Evolutionary conservation across 1,139 yeast species (phyloP).

Genomic region (Hanseniaspora uvarum): DNA sequence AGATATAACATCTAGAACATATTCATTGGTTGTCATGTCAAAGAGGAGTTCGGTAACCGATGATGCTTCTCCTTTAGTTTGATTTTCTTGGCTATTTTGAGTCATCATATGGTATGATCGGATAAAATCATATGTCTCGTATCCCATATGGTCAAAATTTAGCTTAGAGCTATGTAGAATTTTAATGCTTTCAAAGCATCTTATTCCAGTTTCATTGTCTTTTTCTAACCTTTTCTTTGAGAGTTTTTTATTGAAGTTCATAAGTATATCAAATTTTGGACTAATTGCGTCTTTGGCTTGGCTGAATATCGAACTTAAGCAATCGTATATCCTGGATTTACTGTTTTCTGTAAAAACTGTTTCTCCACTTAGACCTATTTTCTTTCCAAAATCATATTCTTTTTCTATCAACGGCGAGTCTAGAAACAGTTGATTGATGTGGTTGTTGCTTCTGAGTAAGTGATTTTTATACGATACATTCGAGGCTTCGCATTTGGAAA

Average conservation of each 20-base stretch:
- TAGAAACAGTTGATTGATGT: neutral
- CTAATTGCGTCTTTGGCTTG: neutral
- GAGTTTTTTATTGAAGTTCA: neutral
- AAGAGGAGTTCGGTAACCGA: neutral
- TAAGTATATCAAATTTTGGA: neutral
- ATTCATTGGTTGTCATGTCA: neutral
- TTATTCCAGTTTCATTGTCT: neutral
- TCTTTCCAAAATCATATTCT: neutral
- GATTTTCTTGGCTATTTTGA: neutral
- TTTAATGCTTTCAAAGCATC: neutral
- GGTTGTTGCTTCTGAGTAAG: neutral
- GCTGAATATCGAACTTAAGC: neutral
- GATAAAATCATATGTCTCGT: neutral
- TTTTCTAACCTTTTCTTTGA: neutral
- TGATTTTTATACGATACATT: conserved; percentile 4
- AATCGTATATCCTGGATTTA: neutral
- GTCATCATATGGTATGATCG: neutral
- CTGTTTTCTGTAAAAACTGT: neutral
- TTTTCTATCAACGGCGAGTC: neutral
- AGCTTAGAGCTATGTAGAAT: neutral
- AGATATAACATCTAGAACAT: conserved; percentile 2
- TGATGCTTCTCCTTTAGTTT: neutral
- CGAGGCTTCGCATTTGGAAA: neutral
- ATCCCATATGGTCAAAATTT: neutral
- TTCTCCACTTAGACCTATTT: neutral